A percentile compares a stretch with the other conserved stretches of the same genome.
phyloP scores from a whole-genome alignment of 345 rosid species.

The Eutrema heterophyllum region DNA sequence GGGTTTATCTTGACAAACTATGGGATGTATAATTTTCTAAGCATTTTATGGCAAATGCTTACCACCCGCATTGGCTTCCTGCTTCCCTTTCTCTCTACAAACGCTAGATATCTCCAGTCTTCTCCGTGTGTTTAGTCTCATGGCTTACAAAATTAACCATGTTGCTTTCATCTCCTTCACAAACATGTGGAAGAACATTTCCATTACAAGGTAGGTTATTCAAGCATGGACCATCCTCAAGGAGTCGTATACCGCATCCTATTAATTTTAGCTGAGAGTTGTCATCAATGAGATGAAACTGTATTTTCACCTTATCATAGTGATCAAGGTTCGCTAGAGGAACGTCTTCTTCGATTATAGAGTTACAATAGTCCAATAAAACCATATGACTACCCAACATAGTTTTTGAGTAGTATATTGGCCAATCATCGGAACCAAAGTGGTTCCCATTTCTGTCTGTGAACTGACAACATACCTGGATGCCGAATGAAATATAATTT shows the following conservation, averaged over 20 bases:
- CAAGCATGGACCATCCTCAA: neutral
- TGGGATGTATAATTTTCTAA: too few relatives aligned
- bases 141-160: neutral
- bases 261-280: neutral
- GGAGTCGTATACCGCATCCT: neutral
- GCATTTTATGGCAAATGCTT: too few relatives aligned
- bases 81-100: neutral
- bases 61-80: too few relatives aligned
- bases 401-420: neutral
- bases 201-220: neutral
- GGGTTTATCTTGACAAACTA: too few relatives aligned
- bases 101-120: neutral
- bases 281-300: neutral
- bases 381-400: neutral
- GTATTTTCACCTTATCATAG: neutral
- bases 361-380: neutral
- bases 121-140: neutral
- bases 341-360: neutral
- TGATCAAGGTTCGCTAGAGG: neutral
- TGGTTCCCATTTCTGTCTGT: neutral
- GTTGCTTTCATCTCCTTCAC: neutral
- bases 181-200: neutral
- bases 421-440: neutral
- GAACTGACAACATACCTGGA: neutral
- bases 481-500: neutral